Conservation (phyloP, 2,329 filamentous ascomycete genomes). For the Eutypa lata region DNA sequence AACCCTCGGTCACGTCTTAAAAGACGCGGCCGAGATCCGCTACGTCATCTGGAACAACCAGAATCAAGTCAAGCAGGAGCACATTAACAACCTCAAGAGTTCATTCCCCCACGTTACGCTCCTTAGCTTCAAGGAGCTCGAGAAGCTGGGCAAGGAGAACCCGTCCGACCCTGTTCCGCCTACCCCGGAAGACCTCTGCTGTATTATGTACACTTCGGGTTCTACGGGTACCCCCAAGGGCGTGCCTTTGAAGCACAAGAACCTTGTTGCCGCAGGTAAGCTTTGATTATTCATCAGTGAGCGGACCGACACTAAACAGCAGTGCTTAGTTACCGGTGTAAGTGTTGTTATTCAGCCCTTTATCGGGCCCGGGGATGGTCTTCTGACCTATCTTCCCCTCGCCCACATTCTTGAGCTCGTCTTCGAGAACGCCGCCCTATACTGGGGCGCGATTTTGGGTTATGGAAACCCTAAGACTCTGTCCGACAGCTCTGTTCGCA, state of each 20-base stretch:
- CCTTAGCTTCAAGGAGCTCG: slow-evolving; percentile 49
- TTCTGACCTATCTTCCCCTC: slow-evolving; percentile 81
- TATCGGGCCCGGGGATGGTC: slow-evolving; percentile 72
- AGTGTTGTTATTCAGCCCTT: slow-evolving; percentile 73
- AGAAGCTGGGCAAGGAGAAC: slow-evolving; percentile 57
- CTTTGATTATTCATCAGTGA: slow-evolving; percentile 11
- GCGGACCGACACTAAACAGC: slow-evolving; percentile 9
- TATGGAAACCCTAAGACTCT: slow-evolving; percentile 86
- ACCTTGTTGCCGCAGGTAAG: slow-evolving; percentile 71
- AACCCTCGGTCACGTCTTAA: slow-evolving; percentile 52
- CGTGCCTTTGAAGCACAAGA: slow-evolving; percentile 71
- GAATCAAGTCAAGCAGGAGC: slow-evolving; percentile 47
- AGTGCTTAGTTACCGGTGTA: slow-evolving; percentile 64
- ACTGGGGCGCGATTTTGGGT: slow-evolving; percentile 85
- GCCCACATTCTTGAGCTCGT: slow-evolving; percentile 90
- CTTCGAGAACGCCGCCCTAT: slow-evolving; percentile 80
- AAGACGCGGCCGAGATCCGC: slow-evolving; percentile 47
- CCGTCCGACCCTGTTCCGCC: slow-evolving; percentile 67
- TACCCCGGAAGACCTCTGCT: slow-evolving; percentile 70
- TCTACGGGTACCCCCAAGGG: slow-evolving; percentile 83
- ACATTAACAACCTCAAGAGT: slow-evolving; percentile 47
- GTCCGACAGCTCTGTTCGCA: slow-evolving; percentile 76
- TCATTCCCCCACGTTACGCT: slow-evolving; percentile 47
- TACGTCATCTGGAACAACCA: slow-evolving; percentile 55
- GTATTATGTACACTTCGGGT: slow-evolving; percentile 71